These are phyloP conservation scores for Bondarzewia mesenterica DNA, from an alignment of 1,284 basidiomycete species.

Conservation along the genomic window DNA sequence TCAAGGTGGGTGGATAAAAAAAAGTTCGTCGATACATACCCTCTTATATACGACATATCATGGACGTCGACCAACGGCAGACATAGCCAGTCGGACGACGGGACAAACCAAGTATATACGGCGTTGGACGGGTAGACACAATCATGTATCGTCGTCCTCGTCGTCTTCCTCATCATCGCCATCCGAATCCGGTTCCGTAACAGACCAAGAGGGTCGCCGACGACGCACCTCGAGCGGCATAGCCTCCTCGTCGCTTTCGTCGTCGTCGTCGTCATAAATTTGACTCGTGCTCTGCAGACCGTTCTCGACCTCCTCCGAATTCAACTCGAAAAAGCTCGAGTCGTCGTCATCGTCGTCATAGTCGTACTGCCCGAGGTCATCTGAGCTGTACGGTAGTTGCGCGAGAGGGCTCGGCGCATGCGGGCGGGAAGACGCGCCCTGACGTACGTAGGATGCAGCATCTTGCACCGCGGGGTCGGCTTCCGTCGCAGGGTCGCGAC, in stretches of 20 bases:
- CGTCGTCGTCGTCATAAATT: conserved; percentile 12
- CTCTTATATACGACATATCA: neutral
- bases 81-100: neutral
- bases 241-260: conserved; percentile 15
- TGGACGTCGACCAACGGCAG: too few relatives aligned
- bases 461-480: conserved; percentile 21
- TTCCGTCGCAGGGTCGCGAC: conserved; percentile 14
- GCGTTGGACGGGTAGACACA: neutral
- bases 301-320: conserved; percentile 7
- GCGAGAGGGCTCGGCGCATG: conserved; percentile 33
- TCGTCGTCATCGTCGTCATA: conserved; percentile 17
- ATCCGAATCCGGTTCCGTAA: conserved; percentile 13
- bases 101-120: neutral
- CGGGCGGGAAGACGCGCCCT: conserved; percentile 15
- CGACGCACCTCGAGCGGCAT: conserved; percentile 29
- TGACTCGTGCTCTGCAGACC: conserved; percentile 5
- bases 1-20: neutral
- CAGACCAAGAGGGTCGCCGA: conserved; percentile 26
- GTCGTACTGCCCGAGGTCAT: conserved; percentile 11
- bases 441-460: conserved; percentile 10
- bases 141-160: neutral
- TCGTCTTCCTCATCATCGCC: conserved; percentile 18
- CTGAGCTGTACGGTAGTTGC: conserved; percentile 26
- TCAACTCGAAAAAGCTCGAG: conserved; percentile 17
- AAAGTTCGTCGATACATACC: neutral